These are phyloP conservation scores for Nymphaea colorata DNA, from an alignment of 164 flowering plant genomes.

Conservation along the genomic window DNA sequence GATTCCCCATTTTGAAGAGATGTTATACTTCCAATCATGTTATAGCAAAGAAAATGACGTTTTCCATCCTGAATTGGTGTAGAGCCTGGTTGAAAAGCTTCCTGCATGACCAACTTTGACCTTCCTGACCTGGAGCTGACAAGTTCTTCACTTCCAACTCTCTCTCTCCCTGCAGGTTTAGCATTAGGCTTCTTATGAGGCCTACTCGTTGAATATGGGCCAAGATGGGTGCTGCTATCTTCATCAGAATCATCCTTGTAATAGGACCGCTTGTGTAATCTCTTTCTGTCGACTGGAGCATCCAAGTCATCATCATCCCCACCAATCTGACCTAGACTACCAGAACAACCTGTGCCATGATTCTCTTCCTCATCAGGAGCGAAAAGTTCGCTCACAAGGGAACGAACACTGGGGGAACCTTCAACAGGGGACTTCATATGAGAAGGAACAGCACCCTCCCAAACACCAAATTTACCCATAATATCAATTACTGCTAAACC, in stretches of 20 bases:
- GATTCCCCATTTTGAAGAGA: conserved; percentile 72
- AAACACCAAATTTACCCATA: conserved; percentile 83
- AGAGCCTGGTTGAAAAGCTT: conserved; percentile 85
- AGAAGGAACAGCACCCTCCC: conserved; percentile 81
- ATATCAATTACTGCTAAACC: conserved; percentile 85
- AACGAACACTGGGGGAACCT: conserved; percentile 39
- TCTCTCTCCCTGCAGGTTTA: conserved; percentile 20
- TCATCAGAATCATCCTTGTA: conserved; percentile 37
- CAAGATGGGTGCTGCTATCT: conserved; percentile 27
- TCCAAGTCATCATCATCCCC: conserved; percentile 58
- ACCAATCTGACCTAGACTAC: conserved; percentile 59
- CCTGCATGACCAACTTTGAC: conserved; percentile 44
- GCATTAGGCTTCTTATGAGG: conserved; percentile 31
- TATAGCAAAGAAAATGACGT: conserved; percentile 79
- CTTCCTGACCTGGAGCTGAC: conserved; percentile 18
- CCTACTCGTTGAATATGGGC: conserved; percentile 27
- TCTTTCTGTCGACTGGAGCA: conserved; percentile 50
- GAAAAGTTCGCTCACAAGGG: conserved; percentile 51
- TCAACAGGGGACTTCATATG: conserved; percentile 89
- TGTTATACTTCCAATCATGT: conserved; percentile 88
- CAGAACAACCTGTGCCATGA: conserved; percentile 43
- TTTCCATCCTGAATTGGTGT: conserved; percentile 73
- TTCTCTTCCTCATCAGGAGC: conserved; percentile 68
- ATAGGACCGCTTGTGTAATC: conserved; percentile 39
- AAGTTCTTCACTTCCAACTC: conserved; percentile 16